Base-by-base conservation (phyloP, 495 filamentous ascomycete genomes). In the Penicillium odoratum region DNA sequence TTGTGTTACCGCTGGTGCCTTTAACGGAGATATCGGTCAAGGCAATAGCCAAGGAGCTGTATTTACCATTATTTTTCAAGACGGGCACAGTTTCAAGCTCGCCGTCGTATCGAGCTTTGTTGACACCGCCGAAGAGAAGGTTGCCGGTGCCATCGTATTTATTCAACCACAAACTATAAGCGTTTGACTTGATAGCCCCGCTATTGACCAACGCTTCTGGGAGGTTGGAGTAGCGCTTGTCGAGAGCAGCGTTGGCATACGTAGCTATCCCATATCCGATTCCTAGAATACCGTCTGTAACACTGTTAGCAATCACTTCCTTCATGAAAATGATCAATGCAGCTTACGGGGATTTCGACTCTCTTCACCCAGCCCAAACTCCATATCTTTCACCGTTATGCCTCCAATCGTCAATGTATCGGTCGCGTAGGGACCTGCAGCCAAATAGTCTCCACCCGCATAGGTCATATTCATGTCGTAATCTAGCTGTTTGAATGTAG, bases 161-260 rank as follows among this genome's bases (percentile, higher is more conserved):
- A 74, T 96, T 91, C 30, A 97, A 79, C 91, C 91, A 97, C 0
- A 97, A 71, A 58, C 85, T 89, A 71, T 92, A 97, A 18, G 90
- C 90, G 44, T 84, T 83, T 13, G 88, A 84, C 36, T 84, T 79
- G 67, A 93, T 94, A 46, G 81, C 57, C 13, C 84, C 85, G 25
- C 86, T 77, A 38, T 84, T 71, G 15, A 83, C 82, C 72, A 96
- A 77, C 7, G 93, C 73, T 67, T 92, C 92, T 15, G 84, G 76
- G 67, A 96, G 92, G 15, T 84, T 64, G 9, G 68, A 44, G 58
- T 79, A 74, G 21, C 21, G 21, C 15, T 83, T 79, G 56, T 81
- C 70, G 2, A 79, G 78, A 50, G 85, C 79, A 54, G 82, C 78
- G 7, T 88, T 88, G 16, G 59, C 54, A 30, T 57, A 7, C 25